Conservation (phyloP, 768 basidiomycete genomes). For the Lepiota brunneoincarnata region DNA sequence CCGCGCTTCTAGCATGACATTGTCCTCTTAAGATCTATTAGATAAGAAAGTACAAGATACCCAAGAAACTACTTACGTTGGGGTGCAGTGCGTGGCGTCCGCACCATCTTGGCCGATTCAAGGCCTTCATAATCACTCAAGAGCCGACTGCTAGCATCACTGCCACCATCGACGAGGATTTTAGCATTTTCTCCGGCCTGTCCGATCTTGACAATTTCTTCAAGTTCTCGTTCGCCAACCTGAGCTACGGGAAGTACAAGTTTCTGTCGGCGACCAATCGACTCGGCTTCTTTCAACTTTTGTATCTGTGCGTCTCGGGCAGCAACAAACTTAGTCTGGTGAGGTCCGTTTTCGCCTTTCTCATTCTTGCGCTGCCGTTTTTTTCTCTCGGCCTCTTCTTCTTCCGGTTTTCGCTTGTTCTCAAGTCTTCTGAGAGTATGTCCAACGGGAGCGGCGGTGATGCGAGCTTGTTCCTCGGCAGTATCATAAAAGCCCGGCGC, state of each 20-base stretch:
- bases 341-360: slow-evolving; percentile 55
- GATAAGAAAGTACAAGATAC: slow-evolving; percentile 5
- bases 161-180: slow-evolving; percentile 77
- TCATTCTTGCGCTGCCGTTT: slow-evolving; percentile 82
- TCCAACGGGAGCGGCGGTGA: slow-evolving; percentile 86
- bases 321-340: slow-evolving; percentile 94
- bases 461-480: slow-evolving; percentile 86
- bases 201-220: slow-evolving; percentile 98
- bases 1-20: slow-evolving; percentile 89
- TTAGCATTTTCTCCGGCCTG: slow-evolving; percentile 88
- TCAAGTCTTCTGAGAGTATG: slow-evolving; percentile 89
- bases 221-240: slow-evolving; percentile 91
- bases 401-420: slow-evolving; percentile 92
- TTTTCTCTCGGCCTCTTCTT: slow-evolving; percentile 90
- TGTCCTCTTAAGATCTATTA: slow-evolving; percentile 68
- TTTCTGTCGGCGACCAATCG: slow-evolving; percentile 84
- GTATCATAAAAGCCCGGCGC: slow-evolving; percentile 98
- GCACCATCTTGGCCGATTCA: slow-evolving; percentile 84
- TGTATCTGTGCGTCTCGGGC: slow-evolving; percentile 97
- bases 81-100: slow-evolving; percentile 92
- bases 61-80: slow-evolving; percentile 62
- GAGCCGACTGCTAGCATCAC: slow-evolving; percentile 80
- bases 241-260: slow-evolving; percentile 85
- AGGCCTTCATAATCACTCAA: slow-evolving; percentile 92
- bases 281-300: slow-evolving; percentile 96